Base-by-base conservation (phyloP, 2,329 filamentous ascomycete species). In the Penicillium sp. region DNA sequence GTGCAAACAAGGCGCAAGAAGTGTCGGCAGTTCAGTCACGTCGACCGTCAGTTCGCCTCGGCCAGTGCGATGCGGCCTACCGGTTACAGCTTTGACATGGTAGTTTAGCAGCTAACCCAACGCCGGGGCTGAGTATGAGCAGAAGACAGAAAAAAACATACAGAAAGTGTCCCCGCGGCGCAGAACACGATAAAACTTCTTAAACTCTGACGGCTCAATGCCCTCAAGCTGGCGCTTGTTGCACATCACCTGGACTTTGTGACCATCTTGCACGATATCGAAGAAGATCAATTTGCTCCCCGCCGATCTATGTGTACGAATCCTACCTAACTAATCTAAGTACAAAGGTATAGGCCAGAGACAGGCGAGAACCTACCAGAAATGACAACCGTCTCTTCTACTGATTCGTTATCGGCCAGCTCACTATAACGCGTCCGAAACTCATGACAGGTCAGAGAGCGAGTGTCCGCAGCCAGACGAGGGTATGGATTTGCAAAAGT, bases 221-320 rank as follows among this genome's bases (percentile, higher is more conserved):
- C 57, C 65, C 11, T 62, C 60, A 11, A 71, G 50, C 9, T 57
- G 57, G 43, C 74, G 73, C 53, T 83, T 74, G 65, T 86, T 86
- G 64, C 86, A 77, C 71, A 94, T 81, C 46, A 83, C 76, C 68
- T 98, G 93, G 21, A 94, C 66, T 49, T 76, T 79, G 52, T 80
- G 70, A 41, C 82, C 84, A 59, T 87, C 81, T 62, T 88, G 81
- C 52, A 81, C 74, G 34, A 97, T 70, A 66, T 93, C 86, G 51
- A 96, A 65, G 65, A 98, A 98, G 48, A 88, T 74, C 54, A 98
- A 80, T 67, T 86, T 87, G 54, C 80, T 83, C 51, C 90, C 83
- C 39, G 81, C 77, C 33, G 79, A 73, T 47, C 87, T 85, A 59
- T 86, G 78, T 32, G 82, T 81, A 57, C 77, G 75, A 48, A 95